These are phyloP conservation scores for Fusarium brevicatenulatum DNA, from an alignment of 2,329 filamentous ascomycete genomes.

Conservation along the genomic window DNA sequence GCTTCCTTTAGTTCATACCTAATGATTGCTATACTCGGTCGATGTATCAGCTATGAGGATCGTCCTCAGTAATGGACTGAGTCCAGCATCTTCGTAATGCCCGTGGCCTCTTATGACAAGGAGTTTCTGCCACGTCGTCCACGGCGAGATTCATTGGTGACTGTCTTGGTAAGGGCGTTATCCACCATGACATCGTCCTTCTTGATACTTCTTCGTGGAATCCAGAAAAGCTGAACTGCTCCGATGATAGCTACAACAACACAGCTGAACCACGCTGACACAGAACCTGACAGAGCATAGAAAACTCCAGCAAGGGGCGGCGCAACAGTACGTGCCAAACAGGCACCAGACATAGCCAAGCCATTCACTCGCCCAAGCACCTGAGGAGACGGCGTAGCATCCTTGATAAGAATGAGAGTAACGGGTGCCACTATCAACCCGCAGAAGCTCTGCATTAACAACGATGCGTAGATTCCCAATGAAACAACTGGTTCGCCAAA, in stretches of 20 bases:
- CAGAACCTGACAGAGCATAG: conserved; percentile 68
- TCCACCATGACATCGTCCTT: conserved; percentile 27
- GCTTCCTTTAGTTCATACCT: background rate
- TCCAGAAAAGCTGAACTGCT: conserved; percentile 35
- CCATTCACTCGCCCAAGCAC: conserved; percentile 78
- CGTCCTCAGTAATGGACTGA: too few species aligned
- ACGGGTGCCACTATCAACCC: conserved; percentile 76
- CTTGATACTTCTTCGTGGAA: conserved; percentile 23
- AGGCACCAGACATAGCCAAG: conserved; percentile 76
- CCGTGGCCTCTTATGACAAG: background rate
- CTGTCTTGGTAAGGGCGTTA: conserved; percentile 28
- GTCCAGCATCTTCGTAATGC: too few species aligned
- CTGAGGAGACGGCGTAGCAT: conserved; percentile 70
- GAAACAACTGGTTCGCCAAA: conserved; percentile 65
- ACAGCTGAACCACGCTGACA: conserved; percentile 55
- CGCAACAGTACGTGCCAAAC: conserved; percentile 74
- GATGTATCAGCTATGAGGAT: too few species aligned
- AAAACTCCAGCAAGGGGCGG: conserved; percentile 75
- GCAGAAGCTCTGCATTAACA: conserved; percentile 73
- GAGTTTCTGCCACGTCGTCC: conserved; percentile 23
- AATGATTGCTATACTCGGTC: background rate
- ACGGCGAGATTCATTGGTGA: conserved; percentile 28
- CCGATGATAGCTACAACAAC: conserved; percentile 39
- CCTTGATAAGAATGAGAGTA: conserved; percentile 76
- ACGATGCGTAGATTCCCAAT: conserved; percentile 71